Base-by-base conservation (phyloP, 2,329 filamentous ascomycete genomes). In the Hypomyces rosellus region DNA sequence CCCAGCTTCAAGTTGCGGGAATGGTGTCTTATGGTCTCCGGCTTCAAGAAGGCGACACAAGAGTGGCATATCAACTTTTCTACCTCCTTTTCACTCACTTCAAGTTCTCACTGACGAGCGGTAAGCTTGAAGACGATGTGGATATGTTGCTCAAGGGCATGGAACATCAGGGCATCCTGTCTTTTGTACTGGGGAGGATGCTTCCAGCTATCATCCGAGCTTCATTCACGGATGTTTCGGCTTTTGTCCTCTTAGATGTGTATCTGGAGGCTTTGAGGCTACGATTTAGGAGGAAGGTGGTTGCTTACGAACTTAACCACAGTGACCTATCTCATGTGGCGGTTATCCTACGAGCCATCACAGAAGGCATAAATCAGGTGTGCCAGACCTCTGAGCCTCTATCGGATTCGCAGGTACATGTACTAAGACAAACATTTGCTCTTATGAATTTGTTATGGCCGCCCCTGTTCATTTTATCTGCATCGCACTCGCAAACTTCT, bases 21-120 rank as follows among this genome's bases (percentile, higher is more conserved):
- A 77, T 83, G 58, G 59, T 78, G 14, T 75, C 77, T 2, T 82
- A 80, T 59, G 80, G 77, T 1, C 64, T 82, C 33, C 73, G 75
- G 38, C 63, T 83, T 14, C 67, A 69, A 37, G 79, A 82, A 53
- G 74, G 72, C 2, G 78, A 81, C 48, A 57, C 63, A 2, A 71
- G 69, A 30, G 74, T 73, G 4, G 63, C 64, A 5, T 69, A 74
- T 15, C 72, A 74, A 48, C 69, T 82, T 3, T 83, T 82, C 58
- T 76, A 76, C 60, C 78, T 80, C 51, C 67, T 83, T 2, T 76
- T 74, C 59, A 77, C 77, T 56, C 80, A 76, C 61, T 80, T 80
- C 60, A 81, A 80, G 59, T 65, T 75, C 47, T 75, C 77, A 0
- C 61, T 82, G 3, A 70, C 71, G 40, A 75, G 75, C 50, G 67